A percentile compares a stretch with the other conserved stretches of the same genome.
These are phyloP conservation scores for Phylloporus sp. DNA, from an alignment of 768 basidiomycete genomes.

Conservation along the genomic window DNA sequence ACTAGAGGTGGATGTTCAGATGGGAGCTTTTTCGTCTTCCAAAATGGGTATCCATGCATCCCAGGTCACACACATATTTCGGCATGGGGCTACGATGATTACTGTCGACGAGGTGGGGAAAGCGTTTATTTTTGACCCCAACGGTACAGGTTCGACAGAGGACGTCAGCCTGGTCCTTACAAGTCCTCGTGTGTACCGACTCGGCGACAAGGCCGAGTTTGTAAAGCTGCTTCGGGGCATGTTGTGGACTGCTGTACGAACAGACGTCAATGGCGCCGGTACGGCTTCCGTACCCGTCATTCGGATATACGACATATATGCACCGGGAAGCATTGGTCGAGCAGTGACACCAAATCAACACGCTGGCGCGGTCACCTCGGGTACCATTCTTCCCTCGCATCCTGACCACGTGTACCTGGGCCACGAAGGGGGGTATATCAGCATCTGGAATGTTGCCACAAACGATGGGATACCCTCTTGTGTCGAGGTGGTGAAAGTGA, in stretches of 20 bases:
- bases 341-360: slow-evolving; percentile 61
- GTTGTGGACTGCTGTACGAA: slow-evolving; percentile 77
- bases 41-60: slow-evolving; percentile 63
- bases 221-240: slow-evolving; percentile 67
- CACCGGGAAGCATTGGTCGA: slow-evolving; percentile 51
- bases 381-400: slow-evolving; percentile 66
- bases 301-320: slow-evolving; percentile 75
- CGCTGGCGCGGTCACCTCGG: slow-evolving; percentile 80
- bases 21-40: slow-evolving; percentile 51
- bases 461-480: slow-evolving; percentile 60
- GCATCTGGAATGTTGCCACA: slow-evolving; percentile 66
- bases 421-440: slow-evolving; percentile 88
- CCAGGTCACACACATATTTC: slow-evolving; percentile 68
- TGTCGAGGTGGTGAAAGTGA: slow-evolving; percentile 74
- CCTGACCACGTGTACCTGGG: slow-evolving; percentile 74
- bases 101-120: slow-evolving; percentile 87
- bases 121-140: slow-evolving; percentile 64
- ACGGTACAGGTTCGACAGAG: slow-evolving; percentile 28
- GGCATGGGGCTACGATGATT: slow-evolving; percentile 68
- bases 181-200: slow-evolving; percentile 56
- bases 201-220: slow-evolving; percentile 81
- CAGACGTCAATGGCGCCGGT: slow-evolving; percentile 43
- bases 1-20: slow-evolving; percentile 73
- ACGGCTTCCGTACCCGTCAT: slow-evolving; percentile 62
- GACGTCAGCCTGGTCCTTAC: slow-evolving; percentile 47